Base-by-base conservation (phyloP, 2,329 filamentous ascomycete species). In the Diatrype stigma region DNA sequence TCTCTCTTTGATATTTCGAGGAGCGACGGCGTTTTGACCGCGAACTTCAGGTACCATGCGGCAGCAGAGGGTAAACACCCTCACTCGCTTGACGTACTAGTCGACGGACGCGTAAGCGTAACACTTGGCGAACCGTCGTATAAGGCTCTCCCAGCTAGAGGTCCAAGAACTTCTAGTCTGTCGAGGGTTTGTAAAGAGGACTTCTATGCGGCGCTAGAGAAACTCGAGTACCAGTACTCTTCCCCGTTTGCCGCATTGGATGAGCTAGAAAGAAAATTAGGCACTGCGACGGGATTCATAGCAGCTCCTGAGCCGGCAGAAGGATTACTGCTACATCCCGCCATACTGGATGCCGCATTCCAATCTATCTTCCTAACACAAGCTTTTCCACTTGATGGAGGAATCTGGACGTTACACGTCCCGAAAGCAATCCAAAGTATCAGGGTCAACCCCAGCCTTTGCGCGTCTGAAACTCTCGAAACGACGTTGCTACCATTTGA, bases 271-370 rank as follows among this genome's bases (percentile, higher is more conserved):
- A 56, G 61, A 3, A 52, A 40, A 14, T 45, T 60, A 12, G 50
- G 54, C 42, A 45, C 46, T 11, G 34, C 46, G 10, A 32, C 37
- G 12, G 47, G 14, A 10, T 48, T 48, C 7, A 17, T 19, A n/a
- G 42, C 46, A 2, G 22, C 16, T 2, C 38, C 45, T 30, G 6
- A 37, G 6, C 7, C 38, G 1, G 17, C 16, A n/a, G 55, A 63
- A 2, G n/a, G n/a, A n/a, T n/a, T n/a, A n/a, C 49, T 68, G 4
- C 55, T 73, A 0, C 70, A 72, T 42, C 70, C 70, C 0, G 63
- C 56, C 0, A 56, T 60, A 6, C 57, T 73, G 0, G 71, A 73
- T 40, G 58, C 59, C 0, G 64, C 66, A 2, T 64, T 74, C 50
- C 72, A 74, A 51, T 53, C 64, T 5, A 51, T 64, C 10, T 59